These are phyloP conservation scores for Penicillium riverlandense DNA, from an alignment of 495 filamentous ascomycete genomes.

Conservation along the genomic window DNA sequence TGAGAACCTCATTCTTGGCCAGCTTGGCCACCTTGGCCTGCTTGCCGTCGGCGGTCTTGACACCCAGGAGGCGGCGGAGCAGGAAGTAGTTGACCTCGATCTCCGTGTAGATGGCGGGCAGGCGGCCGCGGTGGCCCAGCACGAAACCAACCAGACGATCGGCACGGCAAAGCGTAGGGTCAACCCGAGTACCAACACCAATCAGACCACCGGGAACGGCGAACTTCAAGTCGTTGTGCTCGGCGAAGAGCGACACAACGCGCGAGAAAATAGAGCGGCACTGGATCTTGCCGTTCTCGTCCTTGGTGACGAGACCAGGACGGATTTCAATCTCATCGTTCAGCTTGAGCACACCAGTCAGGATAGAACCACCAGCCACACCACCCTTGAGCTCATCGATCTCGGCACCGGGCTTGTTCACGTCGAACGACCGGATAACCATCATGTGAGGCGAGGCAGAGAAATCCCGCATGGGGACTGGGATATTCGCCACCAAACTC, in stretches of 20 bases:
- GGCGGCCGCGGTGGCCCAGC: constrained; percentile 80
- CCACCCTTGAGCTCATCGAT: constrained; percentile 98
- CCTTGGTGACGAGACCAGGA: constrained; percentile 89
- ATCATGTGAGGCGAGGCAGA: constrained; percentile 91
- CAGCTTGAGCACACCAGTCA: constrained; percentile 91
- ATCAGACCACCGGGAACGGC: constrained; percentile 96
- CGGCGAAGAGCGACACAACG: constrained; percentile 90
- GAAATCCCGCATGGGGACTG: constrained; percentile 86
- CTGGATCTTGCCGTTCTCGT: constrained; percentile 87
- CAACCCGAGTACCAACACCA: constrained; percentile 92
- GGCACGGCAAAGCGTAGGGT: constrained; percentile 94
- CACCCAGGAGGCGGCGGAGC: constrained; percentile 85
- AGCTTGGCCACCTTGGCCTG: constrained; percentile 98
- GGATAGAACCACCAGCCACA: constrained; percentile 93
- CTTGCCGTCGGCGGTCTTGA: constrained; percentile 96
- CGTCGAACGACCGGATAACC: constrained; percentile 96
- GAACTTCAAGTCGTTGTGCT: constrained; percentile 96
- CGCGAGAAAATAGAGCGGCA: constrained; percentile 95
- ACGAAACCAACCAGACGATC: constrained; percentile 99
- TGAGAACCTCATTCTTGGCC: constrained; percentile 92
- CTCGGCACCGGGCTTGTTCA: constrained; percentile 99
- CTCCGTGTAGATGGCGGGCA: constrained; percentile 94
- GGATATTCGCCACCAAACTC: constrained; percentile 84
- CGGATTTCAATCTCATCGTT: constrained; percentile 98
- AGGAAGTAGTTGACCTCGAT: constrained; percentile 99